phyloP scores from a whole-genome alignment of 2,329 filamentous ascomycete species.

The Mariannaea elegans region DNA sequence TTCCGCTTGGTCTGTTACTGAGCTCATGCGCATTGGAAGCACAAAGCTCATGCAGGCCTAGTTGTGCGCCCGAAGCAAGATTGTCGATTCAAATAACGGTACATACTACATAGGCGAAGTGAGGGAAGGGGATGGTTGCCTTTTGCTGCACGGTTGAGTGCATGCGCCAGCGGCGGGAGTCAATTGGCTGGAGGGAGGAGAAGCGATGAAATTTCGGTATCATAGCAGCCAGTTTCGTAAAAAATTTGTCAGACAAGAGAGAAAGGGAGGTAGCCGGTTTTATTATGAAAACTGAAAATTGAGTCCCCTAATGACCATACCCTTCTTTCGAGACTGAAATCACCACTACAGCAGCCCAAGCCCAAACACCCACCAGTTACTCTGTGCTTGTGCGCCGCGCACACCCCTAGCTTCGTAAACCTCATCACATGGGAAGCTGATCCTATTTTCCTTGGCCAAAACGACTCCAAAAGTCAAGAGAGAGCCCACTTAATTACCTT shows the following conservation, averaged over 20 bases:
- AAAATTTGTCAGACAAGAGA: not conserved
- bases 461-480: not conserved
- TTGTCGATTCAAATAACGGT: slow-evolving; percentile 25
- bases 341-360: not conserved
- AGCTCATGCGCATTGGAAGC: not conserved
- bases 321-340: not conserved
- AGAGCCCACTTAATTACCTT: slow-evolving; percentile 25
- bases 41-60: slow-evolving; percentile 36
- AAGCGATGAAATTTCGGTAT: not conserved
- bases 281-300: slow-evolving; percentile 7
- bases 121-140: too few relatives aligned
- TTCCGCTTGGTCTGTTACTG: not conserved
- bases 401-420: slow-evolving; percentile 3
- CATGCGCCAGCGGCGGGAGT: slow-evolving; percentile 32
- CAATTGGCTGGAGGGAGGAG: slow-evolving; percentile 26
- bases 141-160: not conserved
- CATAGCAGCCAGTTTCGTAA: not conserved
- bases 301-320: not conserved
- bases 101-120: not conserved
- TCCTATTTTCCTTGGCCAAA: slow-evolving; percentile 2
- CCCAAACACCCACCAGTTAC: not conserved
- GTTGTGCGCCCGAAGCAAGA: slow-evolving; percentile 28
- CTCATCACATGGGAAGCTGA: slow-evolving; percentile 16
- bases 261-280: not conserved
- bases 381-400: not conserved